These are phyloP conservation scores for Eremochloa ophiuroides DNA, from an alignment of 176 grass and related monocot genomes.

Conservation along the genomic window DNA sequence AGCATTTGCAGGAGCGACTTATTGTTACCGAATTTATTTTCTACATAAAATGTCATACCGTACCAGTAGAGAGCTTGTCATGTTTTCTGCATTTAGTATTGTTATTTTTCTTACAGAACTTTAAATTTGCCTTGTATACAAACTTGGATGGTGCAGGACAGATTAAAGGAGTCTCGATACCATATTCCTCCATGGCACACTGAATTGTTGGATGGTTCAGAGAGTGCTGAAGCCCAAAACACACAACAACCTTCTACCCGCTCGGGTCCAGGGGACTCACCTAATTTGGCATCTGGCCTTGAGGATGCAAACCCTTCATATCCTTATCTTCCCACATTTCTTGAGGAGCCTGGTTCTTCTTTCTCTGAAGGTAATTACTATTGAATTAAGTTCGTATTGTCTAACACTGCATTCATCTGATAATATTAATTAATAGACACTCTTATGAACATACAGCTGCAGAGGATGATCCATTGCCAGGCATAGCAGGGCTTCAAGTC, in stretches of 20 bases:
- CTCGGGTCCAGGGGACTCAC: constrained; percentile 59
- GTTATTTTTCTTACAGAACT: constrained; percentile 48
- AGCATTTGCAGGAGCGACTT: constrained; percentile 81
- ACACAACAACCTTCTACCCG: constrained; percentile 46
- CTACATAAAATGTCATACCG: neutral
- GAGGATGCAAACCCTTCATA: constrained; percentile 59
- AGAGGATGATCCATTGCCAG: constrained; percentile 82
- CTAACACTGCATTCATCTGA: constrained; percentile 6
- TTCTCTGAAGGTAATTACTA: constrained; percentile 80
- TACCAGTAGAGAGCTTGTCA: constrained; percentile 21
- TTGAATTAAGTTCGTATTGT: constrained; percentile 15
- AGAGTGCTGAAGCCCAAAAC: constrained; percentile 30
- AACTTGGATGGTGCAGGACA: constrained; percentile 77
- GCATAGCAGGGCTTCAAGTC: constrained; percentile 72
- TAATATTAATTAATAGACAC: neutral
- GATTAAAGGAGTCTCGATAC: constrained; percentile 84
- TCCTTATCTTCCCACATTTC: constrained; percentile 83
- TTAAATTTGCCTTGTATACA: constrained; percentile 36
- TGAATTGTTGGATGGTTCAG: constrained; percentile 54
- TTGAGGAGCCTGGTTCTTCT: constrained; percentile 84
- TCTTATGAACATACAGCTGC: constrained; percentile 44
- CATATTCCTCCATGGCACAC: constrained; percentile 71
- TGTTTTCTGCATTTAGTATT: constrained; percentile 25
- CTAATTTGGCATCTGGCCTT: constrained; percentile 50
- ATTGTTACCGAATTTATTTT: constrained; percentile 46